Evolutionary conservation across 2,329 filamentous ascomycete species (phyloP).

Genomic region (Alternaria novae-zelandiae): DNA sequence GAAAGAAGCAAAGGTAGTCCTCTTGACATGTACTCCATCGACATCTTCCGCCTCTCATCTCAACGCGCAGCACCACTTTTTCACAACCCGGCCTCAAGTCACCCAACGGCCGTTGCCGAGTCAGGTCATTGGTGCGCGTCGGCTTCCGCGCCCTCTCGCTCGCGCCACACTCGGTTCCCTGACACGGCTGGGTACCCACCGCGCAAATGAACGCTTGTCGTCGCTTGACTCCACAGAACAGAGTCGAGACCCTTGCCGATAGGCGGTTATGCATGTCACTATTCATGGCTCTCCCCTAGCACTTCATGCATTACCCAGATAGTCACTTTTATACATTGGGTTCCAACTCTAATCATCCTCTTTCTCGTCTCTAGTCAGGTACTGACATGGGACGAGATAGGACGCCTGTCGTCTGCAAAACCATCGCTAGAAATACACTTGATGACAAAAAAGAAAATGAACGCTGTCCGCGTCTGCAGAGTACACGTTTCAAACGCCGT

Average conservation of each 20-base stretch:
- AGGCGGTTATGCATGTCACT: slow-evolving; percentile 10
- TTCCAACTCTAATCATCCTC: not conserved
- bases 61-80: slow-evolving; percentile 1
- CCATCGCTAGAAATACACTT: slow-evolving; percentile 3
- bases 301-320: slow-evolving; percentile 12
- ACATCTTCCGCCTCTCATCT: not conserved
- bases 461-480: not conserved
- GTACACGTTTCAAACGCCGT: slow-evolving; percentile 34
- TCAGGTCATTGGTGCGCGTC: slow-evolving; percentile 7
- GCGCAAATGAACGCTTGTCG: slow-evolving; percentile 8
- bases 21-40: not conserved
- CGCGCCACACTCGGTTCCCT: slow-evolving; percentile 15
- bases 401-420: not conserved
- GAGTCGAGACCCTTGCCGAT: slow-evolving; percentile 14
- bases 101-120: slow-evolving; percentile 3
- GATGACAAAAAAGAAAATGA: slow-evolving; percentile 4
- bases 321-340: slow-evolving; percentile 9
- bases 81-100: not conserved
- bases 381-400: not conserved
- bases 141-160: slow-evolving; percentile 4
- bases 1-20: not conserved
- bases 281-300: slow-evolving; percentile 4
- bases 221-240: slow-evolving; percentile 9
- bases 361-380: slow-evolving; percentile 2
- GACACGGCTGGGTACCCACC: slow-evolving; percentile 5